phyloP scores from a whole-genome alignment of 2,329 filamentous ascomycete species.

The Pseudogymnoascus sp. region DNA sequence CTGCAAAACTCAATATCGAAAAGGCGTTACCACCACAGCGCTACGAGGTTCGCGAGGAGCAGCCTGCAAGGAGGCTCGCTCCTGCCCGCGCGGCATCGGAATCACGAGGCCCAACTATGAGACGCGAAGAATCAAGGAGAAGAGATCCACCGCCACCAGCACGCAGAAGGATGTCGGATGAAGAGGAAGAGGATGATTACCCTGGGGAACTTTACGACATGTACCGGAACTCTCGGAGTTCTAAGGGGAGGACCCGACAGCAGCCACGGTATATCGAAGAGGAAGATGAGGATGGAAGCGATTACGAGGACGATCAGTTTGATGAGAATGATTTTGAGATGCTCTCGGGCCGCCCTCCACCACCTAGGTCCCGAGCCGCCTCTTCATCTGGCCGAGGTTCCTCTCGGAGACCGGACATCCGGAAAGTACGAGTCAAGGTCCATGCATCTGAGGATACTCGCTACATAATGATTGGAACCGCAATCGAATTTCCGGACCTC shows the following conservation, averaged over 20 bases:
- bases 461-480: conserved; percentile 76
- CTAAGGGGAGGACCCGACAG: conserved; percentile 33
- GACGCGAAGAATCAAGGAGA: conserved; percentile 21
- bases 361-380: conserved; percentile 32
- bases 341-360: conserved; percentile 47
- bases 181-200: conserved; percentile 51
- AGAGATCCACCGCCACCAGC: conserved; percentile 23
- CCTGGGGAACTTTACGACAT: conserved; percentile 55
- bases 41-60: conserved; percentile 27
- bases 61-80: conserved; percentile 30
- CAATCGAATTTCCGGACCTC: conserved; percentile 68
- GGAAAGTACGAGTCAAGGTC: conserved; percentile 83
- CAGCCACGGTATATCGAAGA: conserved; percentile 66
- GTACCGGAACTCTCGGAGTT: conserved; percentile 42
- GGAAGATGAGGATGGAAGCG: conserved; percentile 67
- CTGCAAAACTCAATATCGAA: conserved; percentile 56
- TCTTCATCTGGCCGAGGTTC: conserved; percentile 39
- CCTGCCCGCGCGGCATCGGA: conserved; percentile 44
- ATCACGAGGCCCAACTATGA: conserved; percentile 35
- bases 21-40: conserved; percentile 40
- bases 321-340: conserved; percentile 78
- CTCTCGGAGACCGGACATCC: conserved; percentile 57
- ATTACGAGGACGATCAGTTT: conserved; percentile 61
- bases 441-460: conserved; percentile 75
- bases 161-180: conserved; percentile 23